These are phyloP conservation scores for Tricharina praecox DNA, from an alignment of 495 filamentous ascomycete species.

Conservation along the genomic window DNA sequence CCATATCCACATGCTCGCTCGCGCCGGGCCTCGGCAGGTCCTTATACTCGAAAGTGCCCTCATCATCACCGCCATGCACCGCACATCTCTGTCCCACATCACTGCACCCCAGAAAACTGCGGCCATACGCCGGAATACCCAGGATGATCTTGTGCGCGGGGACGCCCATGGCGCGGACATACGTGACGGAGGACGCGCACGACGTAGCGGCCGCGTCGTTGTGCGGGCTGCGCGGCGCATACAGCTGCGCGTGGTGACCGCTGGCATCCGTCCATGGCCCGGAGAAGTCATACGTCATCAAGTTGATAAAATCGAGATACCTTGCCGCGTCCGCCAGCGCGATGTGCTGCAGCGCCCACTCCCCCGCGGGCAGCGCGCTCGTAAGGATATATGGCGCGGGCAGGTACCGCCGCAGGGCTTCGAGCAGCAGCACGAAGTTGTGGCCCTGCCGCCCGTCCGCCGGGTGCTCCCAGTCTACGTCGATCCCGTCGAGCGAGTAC, in stretches of 20 bases:
- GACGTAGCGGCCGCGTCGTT: constrained; percentile 39
- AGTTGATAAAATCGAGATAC: constrained; percentile 62
- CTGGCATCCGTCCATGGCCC: constrained; percentile 54
- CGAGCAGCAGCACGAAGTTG: constrained; percentile 57
- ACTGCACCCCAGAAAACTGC: constrained; percentile 55
- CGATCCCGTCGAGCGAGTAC: constrained; percentile 69
- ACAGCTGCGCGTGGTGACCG: constrained; percentile 70
- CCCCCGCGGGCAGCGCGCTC: constrained; percentile 64
- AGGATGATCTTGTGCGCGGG: constrained; percentile 56
- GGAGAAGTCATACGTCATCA: constrained; percentile 80
- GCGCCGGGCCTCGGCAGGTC: constrained; percentile 55
- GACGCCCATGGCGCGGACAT: constrained; percentile 50
- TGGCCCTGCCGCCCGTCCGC: constrained; percentile 47
- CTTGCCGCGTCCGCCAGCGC: constrained; percentile 45
- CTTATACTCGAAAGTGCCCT: constrained; percentile 69
- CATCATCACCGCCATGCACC: constrained; percentile 48
- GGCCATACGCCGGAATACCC: constrained; percentile 64
- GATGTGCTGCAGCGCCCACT: constrained; percentile 60
- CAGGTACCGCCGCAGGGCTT: constrained; percentile 49
- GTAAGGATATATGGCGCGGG: constrained; percentile 62
- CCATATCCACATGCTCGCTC: constrained; percentile 49
- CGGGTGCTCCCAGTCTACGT: constrained; percentile 90
- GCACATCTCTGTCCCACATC: constrained; percentile 46
- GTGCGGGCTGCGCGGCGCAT: constrained; percentile 36
- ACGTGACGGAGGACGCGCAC: constrained; percentile 47